Evolutionary conservation across 225 moss, liverwort and hornwort species (phyloP).

Genomic region (Anthoceros angustus): DNA sequence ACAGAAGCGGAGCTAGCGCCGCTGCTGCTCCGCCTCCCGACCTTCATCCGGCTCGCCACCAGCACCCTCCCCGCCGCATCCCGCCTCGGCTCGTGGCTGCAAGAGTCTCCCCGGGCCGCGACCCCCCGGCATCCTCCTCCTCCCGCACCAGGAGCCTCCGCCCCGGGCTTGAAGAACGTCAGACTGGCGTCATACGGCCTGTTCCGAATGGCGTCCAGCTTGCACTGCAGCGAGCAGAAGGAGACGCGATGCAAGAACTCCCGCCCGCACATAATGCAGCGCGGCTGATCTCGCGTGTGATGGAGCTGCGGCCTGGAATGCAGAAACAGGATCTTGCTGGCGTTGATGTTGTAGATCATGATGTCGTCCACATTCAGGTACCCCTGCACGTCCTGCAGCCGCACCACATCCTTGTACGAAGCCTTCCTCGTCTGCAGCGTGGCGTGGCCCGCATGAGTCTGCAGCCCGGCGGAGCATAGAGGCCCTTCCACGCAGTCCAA

Average conservation of each 20-base stretch:
- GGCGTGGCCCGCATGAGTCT: slow-evolving; percentile 25
- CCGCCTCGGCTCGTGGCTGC: not conserved
- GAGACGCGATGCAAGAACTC: slow-evolving; percentile 38
- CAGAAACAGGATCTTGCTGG: slow-evolving; percentile 43
- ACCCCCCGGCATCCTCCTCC: not conserved
- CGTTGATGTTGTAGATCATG: slow-evolving; percentile 39
- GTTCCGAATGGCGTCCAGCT: slow-evolving; percentile 23
- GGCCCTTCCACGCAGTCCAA: slow-evolving; percentile 32
- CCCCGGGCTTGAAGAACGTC: slow-evolving; percentile 8
- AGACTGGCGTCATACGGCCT: slow-evolving; percentile 32
- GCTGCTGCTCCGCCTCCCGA: too few species aligned
- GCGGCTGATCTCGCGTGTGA: slow-evolving; percentile 29
- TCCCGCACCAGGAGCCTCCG: not conserved
- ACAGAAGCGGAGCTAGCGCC: too few species aligned
- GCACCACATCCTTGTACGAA: slow-evolving; percentile 42
- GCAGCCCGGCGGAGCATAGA: slow-evolving; percentile 27
- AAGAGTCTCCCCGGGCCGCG: not conserved
- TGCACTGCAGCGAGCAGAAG: slow-evolving; percentile 42
- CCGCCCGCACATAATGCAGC: slow-evolving; percentile 37
- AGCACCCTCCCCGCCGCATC: not conserved
- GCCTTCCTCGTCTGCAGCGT: slow-evolving; percentile 38
- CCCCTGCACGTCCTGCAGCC: slow-evolving; percentile 33
- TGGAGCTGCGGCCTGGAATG: slow-evolving; percentile 36
- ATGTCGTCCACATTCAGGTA: slow-evolving; percentile 29
- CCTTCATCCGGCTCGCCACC: too few species aligned